phyloP scores from a whole-genome alignment of 352 stramenopile species.

The Phytophthora ohioensis region DNA sequence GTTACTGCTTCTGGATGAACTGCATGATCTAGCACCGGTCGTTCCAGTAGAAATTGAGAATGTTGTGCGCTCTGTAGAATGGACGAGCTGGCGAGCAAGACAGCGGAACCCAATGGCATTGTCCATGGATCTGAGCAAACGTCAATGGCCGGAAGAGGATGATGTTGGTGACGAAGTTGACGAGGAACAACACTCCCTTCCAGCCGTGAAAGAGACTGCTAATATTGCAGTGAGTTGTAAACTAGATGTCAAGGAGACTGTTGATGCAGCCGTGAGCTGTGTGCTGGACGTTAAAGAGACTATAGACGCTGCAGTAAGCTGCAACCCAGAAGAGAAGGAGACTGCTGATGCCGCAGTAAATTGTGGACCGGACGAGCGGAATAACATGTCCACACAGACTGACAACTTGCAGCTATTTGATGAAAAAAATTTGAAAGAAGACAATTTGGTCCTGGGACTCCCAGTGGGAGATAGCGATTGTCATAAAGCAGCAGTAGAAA shows the following conservation, averaged over 20 bases:
- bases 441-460: no score
- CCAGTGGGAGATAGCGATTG: background rate
- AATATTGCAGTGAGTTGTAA: constrained; percentile 12
- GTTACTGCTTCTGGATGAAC: constrained; percentile 25
- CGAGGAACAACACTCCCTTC: background rate
- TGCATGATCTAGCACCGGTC: background rate
- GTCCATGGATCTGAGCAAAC: constrained; percentile 36
- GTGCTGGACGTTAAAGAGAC: constrained; percentile 7
- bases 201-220: constrained; percentile 1
- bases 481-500: background rate
- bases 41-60: constrained; percentile 1
- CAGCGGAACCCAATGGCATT: constrained; percentile 40
- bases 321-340: constrained; percentile 5
- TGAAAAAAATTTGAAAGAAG: constrained; percentile 2
- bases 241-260: constrained; percentile 10
- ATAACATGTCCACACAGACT: constrained; percentile 25
- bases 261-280: constrained; percentile 20
- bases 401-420: constrained; percentile 5
- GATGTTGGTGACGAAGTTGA: constrained; percentile 7
- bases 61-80: constrained; percentile 35
- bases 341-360: constrained; percentile 18
- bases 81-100: constrained; percentile 2
- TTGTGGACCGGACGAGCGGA: constrained; percentile 16
- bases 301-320: constrained; percentile 14
- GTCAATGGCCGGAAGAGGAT: constrained; percentile 12